These are phyloP conservation scores for Penicillium simplicissimum DNA, from an alignment of 495 filamentous ascomycete species.

Conservation along the genomic window DNA sequence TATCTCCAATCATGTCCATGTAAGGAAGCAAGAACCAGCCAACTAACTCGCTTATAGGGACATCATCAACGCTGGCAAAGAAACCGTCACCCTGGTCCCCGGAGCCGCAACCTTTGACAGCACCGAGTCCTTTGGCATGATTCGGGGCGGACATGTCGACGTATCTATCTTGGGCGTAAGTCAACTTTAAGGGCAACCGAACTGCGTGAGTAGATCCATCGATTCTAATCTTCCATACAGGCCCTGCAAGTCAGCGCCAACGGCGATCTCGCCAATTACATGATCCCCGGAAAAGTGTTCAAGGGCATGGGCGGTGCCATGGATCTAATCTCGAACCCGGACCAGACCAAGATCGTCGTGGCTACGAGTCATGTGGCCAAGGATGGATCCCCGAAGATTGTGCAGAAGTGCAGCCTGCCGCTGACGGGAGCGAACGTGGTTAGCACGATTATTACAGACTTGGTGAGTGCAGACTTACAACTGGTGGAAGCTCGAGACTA, in stretches of 20 bases:
- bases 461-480: slow-evolving; percentile 53
- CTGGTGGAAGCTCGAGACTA: background rate
- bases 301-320: slow-evolving; percentile 97
- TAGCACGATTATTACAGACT: slow-evolving; percentile 87
- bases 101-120: slow-evolving; percentile 82
- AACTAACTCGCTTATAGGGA: slow-evolving; percentile 45
- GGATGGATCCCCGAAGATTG: slow-evolving; percentile 85
- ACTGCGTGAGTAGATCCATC: background rate
- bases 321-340: slow-evolving; percentile 87
- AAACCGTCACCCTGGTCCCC: slow-evolving; percentile 81
- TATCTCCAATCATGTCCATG: background rate
- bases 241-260: slow-evolving; percentile 84
- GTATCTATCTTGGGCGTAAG: slow-evolving; percentile 78
- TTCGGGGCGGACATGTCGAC: slow-evolving; percentile 81
- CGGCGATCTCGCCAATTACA: slow-evolving; percentile 89
- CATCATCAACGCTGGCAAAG: slow-evolving; percentile 92
- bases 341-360: slow-evolving; percentile 84
- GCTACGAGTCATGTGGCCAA: slow-evolving; percentile 91
- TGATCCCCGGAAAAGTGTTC: slow-evolving; percentile 84
- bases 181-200: background rate
- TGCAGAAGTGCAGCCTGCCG: slow-evolving; percentile 81
- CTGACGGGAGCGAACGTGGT: slow-evolving; percentile 84
- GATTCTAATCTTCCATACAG: slow-evolving; percentile 18
- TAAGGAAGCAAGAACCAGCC: background rate
- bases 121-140: slow-evolving; percentile 93